A percentile compares a stretch with the other conserved stretches of the same genome.
Conservation (phyloP, 495 filamentous ascomycete species). For the Pseudomonodictys pantanalensis region DNA sequence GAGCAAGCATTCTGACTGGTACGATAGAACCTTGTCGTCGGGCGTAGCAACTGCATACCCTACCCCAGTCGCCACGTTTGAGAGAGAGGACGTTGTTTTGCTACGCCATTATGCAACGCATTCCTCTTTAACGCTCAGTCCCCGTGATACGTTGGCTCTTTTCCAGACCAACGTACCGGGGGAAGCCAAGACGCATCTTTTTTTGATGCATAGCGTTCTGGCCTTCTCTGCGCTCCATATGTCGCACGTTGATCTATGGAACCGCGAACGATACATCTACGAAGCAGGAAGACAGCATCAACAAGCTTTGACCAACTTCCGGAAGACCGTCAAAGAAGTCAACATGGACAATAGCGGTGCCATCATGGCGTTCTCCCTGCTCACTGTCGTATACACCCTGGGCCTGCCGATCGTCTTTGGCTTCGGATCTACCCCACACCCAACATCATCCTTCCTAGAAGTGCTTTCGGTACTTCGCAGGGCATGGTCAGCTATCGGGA, state of each 20-base stretch:
- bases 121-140: not conserved
- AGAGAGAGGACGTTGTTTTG: not conserved
- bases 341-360: constrained; percentile 2
- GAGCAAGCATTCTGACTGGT: not conserved
- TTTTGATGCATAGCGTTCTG: constrained; percentile 10
- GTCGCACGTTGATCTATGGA: not conserved
- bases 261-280: not conserved
- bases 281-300: constrained; percentile 1
- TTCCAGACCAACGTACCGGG: constrained; percentile 9
- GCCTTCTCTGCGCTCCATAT: constrained; percentile 14
- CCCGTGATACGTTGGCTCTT: not conserved
- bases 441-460: not conserved
- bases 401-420: not conserved
- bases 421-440: not conserved
- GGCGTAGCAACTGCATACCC: not conserved
- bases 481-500: constrained; percentile 9
- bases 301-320: constrained; percentile 5
- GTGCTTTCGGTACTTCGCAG: constrained; percentile 3
- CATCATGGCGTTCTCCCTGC: constrained; percentile 7
- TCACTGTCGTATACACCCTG: constrained; percentile 6
- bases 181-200: constrained; percentile 4
- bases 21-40: not conserved
- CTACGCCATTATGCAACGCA: constrained; percentile 8
- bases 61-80: not conserved
- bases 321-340: not conserved